These are phyloP conservation scores for Colletotrichum eleusines DNA, from an alignment of 2,329 filamentous ascomycete species.

Conservation along the genomic window DNA sequence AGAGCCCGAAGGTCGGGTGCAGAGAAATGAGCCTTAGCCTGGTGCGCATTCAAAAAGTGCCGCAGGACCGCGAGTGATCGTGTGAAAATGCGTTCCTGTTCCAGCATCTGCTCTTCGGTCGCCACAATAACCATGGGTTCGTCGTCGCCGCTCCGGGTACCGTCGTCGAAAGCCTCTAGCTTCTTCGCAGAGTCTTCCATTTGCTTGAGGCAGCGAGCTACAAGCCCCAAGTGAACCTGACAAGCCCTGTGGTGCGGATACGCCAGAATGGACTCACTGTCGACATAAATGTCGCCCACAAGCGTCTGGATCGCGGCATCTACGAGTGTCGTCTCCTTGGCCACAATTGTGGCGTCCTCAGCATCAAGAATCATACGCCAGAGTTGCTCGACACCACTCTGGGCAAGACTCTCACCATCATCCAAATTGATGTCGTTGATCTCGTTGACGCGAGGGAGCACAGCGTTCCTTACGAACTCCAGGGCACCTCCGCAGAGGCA, in stretches of 20 bases:
- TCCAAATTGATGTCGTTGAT: conserved; percentile 60
- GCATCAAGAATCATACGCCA: conserved; percentile 85
- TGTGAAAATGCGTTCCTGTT: conserved; percentile 73
- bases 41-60: conserved; percentile 75
- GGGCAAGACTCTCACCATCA: conserved; percentile 64
- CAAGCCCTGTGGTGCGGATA: conserved; percentile 64
- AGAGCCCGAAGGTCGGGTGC: conserved; percentile 68
- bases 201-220: conserved; percentile 79
- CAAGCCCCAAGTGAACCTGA: conserved; percentile 75
- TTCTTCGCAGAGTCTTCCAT: conserved; percentile 72
- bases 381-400: conserved; percentile 75
- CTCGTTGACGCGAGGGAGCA: conserved; percentile 62
- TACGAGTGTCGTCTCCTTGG: conserved; percentile 54
- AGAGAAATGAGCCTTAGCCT: conserved; percentile 70
- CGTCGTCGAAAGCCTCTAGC: conserved; percentile 63
- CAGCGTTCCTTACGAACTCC: conserved; percentile 69
- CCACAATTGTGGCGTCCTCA: conserved; percentile 67
- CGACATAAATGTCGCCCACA: conserved; percentile 77
- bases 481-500: conserved; percentile 73
- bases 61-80: conserved; percentile 77
- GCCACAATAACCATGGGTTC: conserved; percentile 66
- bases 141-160: conserved; percentile 58
- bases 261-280: conserved; percentile 63
- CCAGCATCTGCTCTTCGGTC: conserved; percentile 60
- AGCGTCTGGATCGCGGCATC: conserved; percentile 76